Evolutionary conservation across 352 stramenopile species (phyloP).

Genomic region (Pythium aquatile): DNA sequence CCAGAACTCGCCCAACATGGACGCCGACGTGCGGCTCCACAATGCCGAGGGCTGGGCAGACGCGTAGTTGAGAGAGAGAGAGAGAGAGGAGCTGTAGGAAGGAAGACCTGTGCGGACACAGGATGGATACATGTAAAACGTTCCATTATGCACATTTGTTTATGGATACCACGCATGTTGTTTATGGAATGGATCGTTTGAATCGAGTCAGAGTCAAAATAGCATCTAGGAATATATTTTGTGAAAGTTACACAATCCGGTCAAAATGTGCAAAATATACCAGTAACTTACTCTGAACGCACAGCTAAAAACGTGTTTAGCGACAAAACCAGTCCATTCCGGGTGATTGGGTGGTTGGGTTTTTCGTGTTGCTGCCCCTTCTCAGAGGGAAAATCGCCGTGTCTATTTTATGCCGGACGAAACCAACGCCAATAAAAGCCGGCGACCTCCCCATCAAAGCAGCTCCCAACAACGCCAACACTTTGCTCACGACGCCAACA

Average conservation of each 20-base stretch:
- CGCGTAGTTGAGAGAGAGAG: slow-evolving; percentile 35
- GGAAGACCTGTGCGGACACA: neutral
- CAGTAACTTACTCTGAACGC: too few species aligned
- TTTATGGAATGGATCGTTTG: neutral
- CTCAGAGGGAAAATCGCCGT: slow-evolving; percentile 1
- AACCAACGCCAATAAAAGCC: slow-evolving; percentile 6
- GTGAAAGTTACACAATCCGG: too few species aligned
- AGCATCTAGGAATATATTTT: too few species aligned
- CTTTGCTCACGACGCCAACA: neutral
- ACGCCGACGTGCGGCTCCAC: slow-evolving; percentile 88
- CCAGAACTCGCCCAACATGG: slow-evolving; percentile 96
- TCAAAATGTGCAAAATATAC: too few species aligned
- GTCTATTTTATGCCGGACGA: slow-evolving; percentile 4
- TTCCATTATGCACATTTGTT: neutral
- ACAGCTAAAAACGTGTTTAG: neutral
- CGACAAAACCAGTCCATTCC: neutral
- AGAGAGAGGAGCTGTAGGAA: neutral
- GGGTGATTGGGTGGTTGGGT: neutral
- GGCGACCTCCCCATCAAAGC: neutral
- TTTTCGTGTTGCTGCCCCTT: slow-evolving; percentile 1
- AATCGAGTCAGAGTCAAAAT: too few species aligned
- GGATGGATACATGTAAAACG: too few species aligned
- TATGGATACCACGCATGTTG: neutral
- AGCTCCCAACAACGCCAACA: neutral
- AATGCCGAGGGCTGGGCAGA: slow-evolving; percentile 91